phyloP scores from a whole-genome alignment of 2,329 filamentous ascomycete species.

The Colletotrichum sp. region DNA sequence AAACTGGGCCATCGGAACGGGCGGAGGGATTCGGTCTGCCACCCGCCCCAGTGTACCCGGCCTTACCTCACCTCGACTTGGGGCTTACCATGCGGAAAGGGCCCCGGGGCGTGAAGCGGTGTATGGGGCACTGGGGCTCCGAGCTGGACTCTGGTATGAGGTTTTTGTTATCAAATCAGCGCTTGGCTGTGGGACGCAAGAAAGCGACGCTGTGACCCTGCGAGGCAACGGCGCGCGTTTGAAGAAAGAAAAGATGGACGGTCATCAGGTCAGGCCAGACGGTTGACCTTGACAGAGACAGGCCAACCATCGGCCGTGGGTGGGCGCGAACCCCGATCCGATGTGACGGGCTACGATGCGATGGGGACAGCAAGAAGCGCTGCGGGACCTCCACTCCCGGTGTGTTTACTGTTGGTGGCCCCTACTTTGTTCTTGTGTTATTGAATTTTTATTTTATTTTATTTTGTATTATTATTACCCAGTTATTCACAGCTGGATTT shows the following conservation, averaged over 20 bases:
- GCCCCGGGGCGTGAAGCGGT: neutral
- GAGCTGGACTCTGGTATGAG: neutral
- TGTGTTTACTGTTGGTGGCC: neutral
- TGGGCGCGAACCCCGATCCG: conserved; percentile 11
- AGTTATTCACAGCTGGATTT: neutral
- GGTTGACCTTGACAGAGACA: neutral
- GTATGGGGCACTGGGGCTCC: neutral
- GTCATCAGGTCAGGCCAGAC: neutral
- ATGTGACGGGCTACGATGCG: neutral
- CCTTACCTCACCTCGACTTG: neutral
- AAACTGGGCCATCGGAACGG: neutral
- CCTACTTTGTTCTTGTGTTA: neutral
- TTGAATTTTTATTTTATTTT: neutral
- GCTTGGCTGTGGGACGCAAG: neutral
- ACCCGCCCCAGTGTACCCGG: neutral
- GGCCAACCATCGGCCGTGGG: neutral
- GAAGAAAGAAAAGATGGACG: neutral
- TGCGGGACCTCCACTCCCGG: neutral
- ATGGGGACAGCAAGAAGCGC: neutral
- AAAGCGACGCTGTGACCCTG: neutral
- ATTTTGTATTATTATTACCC: neutral
- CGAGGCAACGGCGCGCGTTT: neutral
- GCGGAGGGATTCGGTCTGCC: neutral
- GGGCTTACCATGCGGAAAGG: neutral
- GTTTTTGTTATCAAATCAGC: neutral